Conservation (phyloP, 2,329 filamentous ascomycete species). For the Colletotrichum phormii region DNA sequence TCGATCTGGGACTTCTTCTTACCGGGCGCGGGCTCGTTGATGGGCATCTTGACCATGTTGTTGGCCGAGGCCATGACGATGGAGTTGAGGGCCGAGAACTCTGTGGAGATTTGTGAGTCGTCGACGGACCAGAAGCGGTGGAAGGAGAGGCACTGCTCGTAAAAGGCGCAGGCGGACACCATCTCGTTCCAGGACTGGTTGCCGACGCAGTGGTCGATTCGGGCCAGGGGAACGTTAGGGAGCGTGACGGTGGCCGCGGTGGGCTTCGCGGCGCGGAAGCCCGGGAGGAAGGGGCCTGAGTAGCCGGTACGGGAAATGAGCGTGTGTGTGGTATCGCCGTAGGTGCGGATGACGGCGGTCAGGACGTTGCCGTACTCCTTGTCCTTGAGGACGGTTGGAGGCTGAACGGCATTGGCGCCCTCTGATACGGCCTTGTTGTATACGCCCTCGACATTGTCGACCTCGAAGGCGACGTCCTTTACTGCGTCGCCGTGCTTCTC, state of each 20-base stretch:
- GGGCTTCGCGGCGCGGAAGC: constrained; percentile 71
- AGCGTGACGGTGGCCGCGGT: constrained; percentile 56
- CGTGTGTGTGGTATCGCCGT: constrained; percentile 95
- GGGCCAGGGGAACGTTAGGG: constrained; percentile 74
- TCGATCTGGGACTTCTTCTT: constrained; percentile 96
- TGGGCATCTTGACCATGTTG: constrained; percentile 95
- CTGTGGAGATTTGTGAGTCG: constrained; percentile 91
- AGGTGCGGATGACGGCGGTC: constrained; percentile 87
- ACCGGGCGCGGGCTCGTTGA: constrained; percentile 93
- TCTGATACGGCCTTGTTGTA: constrained; percentile 78
- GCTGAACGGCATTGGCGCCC: constrained; percentile 71
- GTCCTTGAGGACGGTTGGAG: constrained; percentile 67
- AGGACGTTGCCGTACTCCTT: constrained; percentile 74
- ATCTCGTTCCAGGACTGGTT: constrained; percentile 98
- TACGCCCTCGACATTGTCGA: constrained; percentile 87
- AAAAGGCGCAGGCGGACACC: constrained; percentile 74
- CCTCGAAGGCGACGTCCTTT: constrained; percentile 95
- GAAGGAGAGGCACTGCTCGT: constrained; percentile 90
- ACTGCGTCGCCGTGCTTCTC: constrained; percentile 93
- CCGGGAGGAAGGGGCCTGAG: constrained; percentile 83
- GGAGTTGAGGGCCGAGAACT: constrained; percentile 88
- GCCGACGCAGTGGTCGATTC: constrained; percentile 96
- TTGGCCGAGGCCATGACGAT: constrained; percentile 92
- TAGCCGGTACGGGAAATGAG: constrained; percentile 81
- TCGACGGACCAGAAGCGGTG: constrained; percentile 98